Evolutionary conservation across 2,329 filamentous ascomycete genomes (phyloP).

Genomic region (Exserohilum turcica): DNA sequence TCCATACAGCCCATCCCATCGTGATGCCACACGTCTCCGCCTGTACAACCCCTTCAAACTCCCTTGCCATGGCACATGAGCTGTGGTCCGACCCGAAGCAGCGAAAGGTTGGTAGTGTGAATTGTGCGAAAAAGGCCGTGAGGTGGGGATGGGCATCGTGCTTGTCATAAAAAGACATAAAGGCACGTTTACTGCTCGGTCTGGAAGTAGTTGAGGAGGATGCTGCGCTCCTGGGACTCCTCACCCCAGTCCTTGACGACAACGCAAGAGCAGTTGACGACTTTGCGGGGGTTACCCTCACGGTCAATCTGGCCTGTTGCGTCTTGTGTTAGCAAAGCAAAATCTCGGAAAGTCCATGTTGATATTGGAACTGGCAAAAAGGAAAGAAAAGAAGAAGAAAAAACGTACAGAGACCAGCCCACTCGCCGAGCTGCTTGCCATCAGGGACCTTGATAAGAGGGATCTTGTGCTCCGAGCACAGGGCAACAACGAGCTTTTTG

Average conservation of each 20-base stretch:
- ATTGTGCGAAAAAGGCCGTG: conserved; percentile 5
- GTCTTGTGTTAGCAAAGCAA: conserved; percentile 11
- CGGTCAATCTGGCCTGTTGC: conserved; percentile 89
- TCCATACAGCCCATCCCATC: conserved; percentile 21
- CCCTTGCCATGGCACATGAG: conserved; percentile 15
- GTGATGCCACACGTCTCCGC: conserved; percentile 3
- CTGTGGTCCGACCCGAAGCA: conserved; percentile 21
- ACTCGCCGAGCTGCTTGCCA: conserved; percentile 99
- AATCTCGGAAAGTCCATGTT: no score
- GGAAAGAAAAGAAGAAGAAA: conserved; percentile 46
- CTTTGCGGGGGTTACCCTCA: conserved; percentile 99
- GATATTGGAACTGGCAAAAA: no score
- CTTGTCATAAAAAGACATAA: background rate
- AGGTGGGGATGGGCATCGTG: conserved; percentile 9
- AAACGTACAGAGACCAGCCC: conserved; percentile 97
- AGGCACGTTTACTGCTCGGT: conserved; percentile 63
- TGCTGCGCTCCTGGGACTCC: conserved; percentile 97
- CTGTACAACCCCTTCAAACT: conserved; percentile 17
- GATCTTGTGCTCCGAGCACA: conserved; percentile 99
- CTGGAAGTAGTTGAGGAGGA: conserved; percentile 99
- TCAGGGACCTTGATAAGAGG: conserved; percentile 99
- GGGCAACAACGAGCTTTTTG: conserved; percentile 99
- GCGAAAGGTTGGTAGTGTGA: conserved; percentile 14
- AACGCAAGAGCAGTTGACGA: conserved; percentile 99
- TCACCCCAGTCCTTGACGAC: conserved; percentile 99